Base-by-base conservation (phyloP, 177 flowering plant genomes). In the Tripterygium wilfordii region DNA sequence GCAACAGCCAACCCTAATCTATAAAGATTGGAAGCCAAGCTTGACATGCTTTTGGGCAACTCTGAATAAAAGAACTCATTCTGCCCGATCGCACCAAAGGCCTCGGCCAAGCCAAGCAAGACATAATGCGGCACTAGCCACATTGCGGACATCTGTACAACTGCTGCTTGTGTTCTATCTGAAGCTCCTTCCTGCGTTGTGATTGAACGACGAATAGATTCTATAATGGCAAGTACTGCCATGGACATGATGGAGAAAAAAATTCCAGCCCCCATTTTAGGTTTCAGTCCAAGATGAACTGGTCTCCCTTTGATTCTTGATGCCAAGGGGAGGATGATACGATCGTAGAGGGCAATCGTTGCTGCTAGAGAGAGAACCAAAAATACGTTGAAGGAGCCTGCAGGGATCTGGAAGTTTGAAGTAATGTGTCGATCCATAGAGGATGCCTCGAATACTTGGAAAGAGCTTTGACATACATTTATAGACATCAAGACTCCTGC, bases 351-450 rank as follows among this genome's bases (percentile, higher is more conserved):
- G 18, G 12, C 7, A 27, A 74, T 36, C 67, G 64, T 62, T 1
- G 68, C 10, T 26, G 49, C 31, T 1, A 63, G 9, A 5, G 64
- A 16, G 9, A 62, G 4, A 1, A 71, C 14, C 3, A 30, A 1
- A 45, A 76, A 69, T n/a, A 62, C 49, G 0, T 20, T 9, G n/a
- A 73, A 67, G 2, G 81, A 75, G 18, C 60, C 79, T 9, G 76
- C 76, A 0, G 83, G 82, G 13, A 78, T 62, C 21, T 58, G 17
- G 20, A 77, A 68, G 37, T 39, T 61, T 14, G 60, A 36, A 16
- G 57, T 54, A 0, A 81, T 14, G 20, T 51, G 64, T 2, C 83
- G 58, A 29, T 81, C 73, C 81, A 76, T 75, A 36, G 67, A 30
- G 10, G 39, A 26, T 6, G 74, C 77, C 52, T 72, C 76, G 38